phyloP scores from a whole-genome alignment of 2,329 filamentous ascomycete species.

The Trichoderma koningiopsis region DNA sequence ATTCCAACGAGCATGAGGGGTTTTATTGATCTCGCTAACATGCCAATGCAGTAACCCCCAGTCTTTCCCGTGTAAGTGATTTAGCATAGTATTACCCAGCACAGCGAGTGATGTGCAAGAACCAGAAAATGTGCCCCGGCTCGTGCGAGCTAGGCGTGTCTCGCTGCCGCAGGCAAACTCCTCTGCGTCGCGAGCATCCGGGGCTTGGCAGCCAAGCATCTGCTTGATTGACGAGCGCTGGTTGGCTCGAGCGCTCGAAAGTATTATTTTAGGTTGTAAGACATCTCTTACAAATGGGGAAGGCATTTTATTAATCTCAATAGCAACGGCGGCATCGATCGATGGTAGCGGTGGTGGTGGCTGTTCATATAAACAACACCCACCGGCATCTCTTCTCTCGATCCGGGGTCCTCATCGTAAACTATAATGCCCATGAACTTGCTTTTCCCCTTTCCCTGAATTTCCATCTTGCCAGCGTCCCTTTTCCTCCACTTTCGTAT shows the following conservation, averaged over 20 bases:
- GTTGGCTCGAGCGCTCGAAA: not conserved
- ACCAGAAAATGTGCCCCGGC: conserved; percentile 20
- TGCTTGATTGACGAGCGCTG: not conserved
- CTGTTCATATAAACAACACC: conserved; percentile 19
- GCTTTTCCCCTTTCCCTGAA: no score
- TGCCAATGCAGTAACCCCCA: not conserved
- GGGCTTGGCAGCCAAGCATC: not conserved
- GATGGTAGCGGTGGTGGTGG: not conserved
- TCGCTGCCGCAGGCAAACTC: not conserved
- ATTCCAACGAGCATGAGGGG: not conserved
- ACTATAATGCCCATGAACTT: not conserved
- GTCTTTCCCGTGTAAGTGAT: not conserved
- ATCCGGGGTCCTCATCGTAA: not conserved
- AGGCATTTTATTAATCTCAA: conserved; percentile 1
- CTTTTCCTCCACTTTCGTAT: not conserved
- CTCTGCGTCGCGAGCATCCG: not conserved
- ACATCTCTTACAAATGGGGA: not conserved
- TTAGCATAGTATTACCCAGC: no score
- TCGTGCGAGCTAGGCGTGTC: not conserved
- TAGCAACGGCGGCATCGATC: not conserved
- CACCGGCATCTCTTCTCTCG: not conserved
- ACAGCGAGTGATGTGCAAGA: conserved; percentile 12
- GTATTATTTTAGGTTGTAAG: not conserved
- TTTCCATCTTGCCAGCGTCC: not conserved
- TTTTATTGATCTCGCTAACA: not conserved